Conservation (phyloP, 2,329 filamentous ascomycete genomes). For the Aureobasidium sp. region DNA sequence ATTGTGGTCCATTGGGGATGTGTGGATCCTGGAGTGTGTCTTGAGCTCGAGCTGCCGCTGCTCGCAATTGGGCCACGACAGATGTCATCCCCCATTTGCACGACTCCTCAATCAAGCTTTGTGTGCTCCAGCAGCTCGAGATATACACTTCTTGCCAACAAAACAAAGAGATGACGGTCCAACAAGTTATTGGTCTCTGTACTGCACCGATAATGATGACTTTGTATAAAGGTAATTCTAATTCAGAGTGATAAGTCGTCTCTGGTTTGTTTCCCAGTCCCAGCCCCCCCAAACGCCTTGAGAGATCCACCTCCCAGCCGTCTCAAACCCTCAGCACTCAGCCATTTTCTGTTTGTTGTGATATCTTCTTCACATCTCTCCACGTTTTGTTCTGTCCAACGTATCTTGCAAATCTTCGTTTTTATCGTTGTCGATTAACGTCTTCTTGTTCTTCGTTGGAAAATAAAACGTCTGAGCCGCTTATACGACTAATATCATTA, state of each 20-base stretch:
- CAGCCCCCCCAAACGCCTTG: not conserved
- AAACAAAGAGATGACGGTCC: too few species aligned
- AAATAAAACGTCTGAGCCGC: not conserved
- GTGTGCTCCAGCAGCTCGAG: too few species aligned
- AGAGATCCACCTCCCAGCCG: not conserved
- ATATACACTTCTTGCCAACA: too few species aligned
- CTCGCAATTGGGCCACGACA: too few species aligned
- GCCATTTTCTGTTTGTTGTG: not conserved
- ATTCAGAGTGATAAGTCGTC: not conserved
- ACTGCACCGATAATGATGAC: too few species aligned
- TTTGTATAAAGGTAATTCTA: not conserved
- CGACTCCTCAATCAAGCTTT: too few species aligned
- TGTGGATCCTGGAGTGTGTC: too few species aligned
- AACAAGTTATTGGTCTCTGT: too few species aligned
- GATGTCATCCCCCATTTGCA: too few species aligned
- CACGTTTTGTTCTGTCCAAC: not conserved
- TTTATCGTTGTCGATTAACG: not conserved
- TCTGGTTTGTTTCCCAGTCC: not conserved
- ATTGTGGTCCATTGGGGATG: accelerated
- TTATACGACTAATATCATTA: not conserved
- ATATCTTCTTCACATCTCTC: not conserved
- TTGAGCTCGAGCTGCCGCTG: too few species aligned
- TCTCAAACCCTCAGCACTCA: not conserved
- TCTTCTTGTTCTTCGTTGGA: not conserved
- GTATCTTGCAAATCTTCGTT: not conserved